Percentiles rank a stretch among this genome's conserved stretches.
Evolutionary conservation across 2,329 filamentous ascomycete species (phyloP).

Genomic region (Drechslera avenae): DNA sequence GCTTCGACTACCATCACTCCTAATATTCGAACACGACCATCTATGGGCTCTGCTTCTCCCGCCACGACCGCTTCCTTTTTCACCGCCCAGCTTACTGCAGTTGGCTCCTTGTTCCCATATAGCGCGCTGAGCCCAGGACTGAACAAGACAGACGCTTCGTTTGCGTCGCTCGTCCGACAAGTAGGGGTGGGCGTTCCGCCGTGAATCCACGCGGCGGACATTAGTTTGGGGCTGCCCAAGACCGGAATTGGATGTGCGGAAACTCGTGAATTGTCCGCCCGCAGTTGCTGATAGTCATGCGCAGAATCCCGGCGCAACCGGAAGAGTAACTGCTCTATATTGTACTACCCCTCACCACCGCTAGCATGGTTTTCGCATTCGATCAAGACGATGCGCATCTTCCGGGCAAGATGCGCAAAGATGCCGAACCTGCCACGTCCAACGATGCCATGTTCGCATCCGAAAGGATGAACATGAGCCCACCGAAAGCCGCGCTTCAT

Average conservation of each 20-base stretch:
- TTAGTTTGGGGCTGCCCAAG: conserved; percentile 46
- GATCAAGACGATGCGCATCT: conserved; percentile 42
- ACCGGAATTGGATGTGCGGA: conserved; percentile 35
- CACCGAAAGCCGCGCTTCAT: conserved; percentile 25
- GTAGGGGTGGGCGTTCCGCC: conserved; percentile 57
- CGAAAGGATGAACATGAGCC: conserved; percentile 35
- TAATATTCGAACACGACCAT: conserved; percentile 41
- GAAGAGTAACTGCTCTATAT: conserved; percentile 14
- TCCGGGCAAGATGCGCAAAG: conserved; percentile 18
- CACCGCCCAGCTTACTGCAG: conserved; percentile 41
- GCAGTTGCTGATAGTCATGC: conserved; percentile 32
- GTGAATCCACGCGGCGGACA: conserved; percentile 56
- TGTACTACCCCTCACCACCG: conserved; percentile 14
- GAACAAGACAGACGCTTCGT: conserved; percentile 53
- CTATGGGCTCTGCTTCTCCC: conserved; percentile 53
- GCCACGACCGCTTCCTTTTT: conserved; percentile 38
- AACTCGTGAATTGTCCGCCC: conserved; percentile 11
- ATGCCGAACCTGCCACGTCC: conserved; percentile 6
- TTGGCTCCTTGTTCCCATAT: conserved; percentile 43
- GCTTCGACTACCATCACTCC: conserved; percentile 28
- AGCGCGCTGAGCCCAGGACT: conserved; percentile 44
- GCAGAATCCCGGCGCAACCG: conserved; percentile 24
- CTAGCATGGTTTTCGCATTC: conserved; percentile 44
- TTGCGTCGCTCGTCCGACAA: conserved; percentile 54
- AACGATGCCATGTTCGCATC: conserved; percentile 25